Percentiles rank a stretch among this genome's conserved stretches.
These are phyloP conservation scores for Cordia subcordata DNA, from an alignment of 257 asterid species.

Conservation along the genomic window DNA sequence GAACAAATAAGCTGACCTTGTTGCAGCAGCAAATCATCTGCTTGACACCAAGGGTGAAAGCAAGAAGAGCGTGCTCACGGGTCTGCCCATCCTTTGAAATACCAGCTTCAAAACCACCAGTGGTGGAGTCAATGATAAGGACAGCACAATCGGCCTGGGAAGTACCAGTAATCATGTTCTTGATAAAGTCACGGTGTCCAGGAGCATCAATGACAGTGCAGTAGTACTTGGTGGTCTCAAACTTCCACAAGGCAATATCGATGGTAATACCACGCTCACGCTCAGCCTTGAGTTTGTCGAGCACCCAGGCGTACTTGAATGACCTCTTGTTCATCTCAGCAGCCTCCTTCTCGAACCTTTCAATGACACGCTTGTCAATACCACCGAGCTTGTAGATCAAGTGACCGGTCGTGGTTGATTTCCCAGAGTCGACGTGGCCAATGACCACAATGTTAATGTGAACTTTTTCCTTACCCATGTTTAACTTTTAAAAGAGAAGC, in stretches of 20 bases:
- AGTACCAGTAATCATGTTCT: constrained; percentile 31
- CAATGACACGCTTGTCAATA: constrained; percentile 62
- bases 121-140: constrained; percentile 20
- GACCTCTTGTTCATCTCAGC: constrained; percentile 31
- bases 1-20: constrained; percentile 19
- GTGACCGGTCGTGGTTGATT: constrained; percentile 71
- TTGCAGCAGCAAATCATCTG: constrained; percentile 62
- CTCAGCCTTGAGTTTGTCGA: constrained; percentile 89
- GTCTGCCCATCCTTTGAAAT: constrained; percentile 81
- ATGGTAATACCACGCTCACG: constrained; percentile 90
- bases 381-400: constrained; percentile 68
- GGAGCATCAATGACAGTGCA: constrained; percentile 39
- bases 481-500: constrained; percentile 12
- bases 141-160: constrained; percentile 32
- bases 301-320: constrained; percentile 63
- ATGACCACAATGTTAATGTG: constrained; percentile 64
- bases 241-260: constrained; percentile 86
- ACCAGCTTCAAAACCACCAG: constrained; percentile 51
- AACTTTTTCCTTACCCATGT: constrained; percentile 59
- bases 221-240: constrained; percentile 84
- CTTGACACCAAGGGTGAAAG: constrained; percentile 76
- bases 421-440: constrained; percentile 72
- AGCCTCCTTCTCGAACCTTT: constrained; percentile 50
- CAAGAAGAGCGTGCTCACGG: constrained; percentile 74
- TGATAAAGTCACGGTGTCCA: constrained; percentile 29